Base-by-base conservation (phyloP, 2,329 filamentous ascomycete species). In the Cyphellophora europaea region DNA sequence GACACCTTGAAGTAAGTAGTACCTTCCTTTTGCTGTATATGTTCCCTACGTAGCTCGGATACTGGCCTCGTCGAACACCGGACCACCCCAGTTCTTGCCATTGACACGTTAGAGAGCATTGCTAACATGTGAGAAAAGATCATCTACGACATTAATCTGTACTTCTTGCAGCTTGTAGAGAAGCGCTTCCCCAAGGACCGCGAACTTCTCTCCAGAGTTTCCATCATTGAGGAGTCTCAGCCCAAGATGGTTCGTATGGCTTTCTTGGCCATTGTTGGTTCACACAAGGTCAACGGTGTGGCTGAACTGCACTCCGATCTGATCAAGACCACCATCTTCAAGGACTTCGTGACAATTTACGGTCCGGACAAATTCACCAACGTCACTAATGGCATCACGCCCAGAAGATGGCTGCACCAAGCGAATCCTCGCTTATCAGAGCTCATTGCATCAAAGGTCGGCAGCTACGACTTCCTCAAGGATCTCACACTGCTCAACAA, bases 191-290 rank as follows among this genome's bases (percentile, higher is more conserved):
- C 91, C 29, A 78, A 85, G 36, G 86, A 96, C 48, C 77, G 86
- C 38, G 89, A 95, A 2, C 71, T 98, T 46, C 75, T 98, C 19
- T 58, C 69, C 11, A 74, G 85, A 23, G 87, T 96, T n/a, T 96
- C 89, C 4, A 93, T 98, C 53, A 94, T 98, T 40, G 91, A 98
- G 59, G 91, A 98, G 61, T 87, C 84, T 4, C 82, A 93, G 57
- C 85, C 88, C 28, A 94, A 96, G 74, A 94, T 95, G 84, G 80
- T 98, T 42, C 82, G 89, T 57, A 98, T 98, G 91, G 91, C 91
- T 2, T 91, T 76, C 61, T 67, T 98, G 33, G 91, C 91, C 44
- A 82, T 96, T 55, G 87, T 98, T 51, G 91, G 91, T 31, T 96
- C 91, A 21, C 91, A 96, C 75, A 98, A 96, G 69, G 88, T 98